Percentiles rank a stretch among this genome's conserved stretches.
Conservation (phyloP, 1,284 basidiomycete genomes). For the Leccinum olivaceoglutinosum region DNA sequence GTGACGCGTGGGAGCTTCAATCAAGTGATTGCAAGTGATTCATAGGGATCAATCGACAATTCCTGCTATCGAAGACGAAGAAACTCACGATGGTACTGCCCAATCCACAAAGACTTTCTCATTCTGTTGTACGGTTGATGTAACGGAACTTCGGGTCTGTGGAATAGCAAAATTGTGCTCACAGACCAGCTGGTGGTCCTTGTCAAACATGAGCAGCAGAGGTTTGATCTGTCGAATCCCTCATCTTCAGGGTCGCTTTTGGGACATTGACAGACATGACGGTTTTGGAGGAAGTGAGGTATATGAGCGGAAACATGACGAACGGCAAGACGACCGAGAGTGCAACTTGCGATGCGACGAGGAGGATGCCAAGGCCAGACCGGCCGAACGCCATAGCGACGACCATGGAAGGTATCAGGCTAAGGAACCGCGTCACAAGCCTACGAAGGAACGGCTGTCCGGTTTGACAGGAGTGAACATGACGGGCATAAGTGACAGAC, state of each 20-base stretch:
- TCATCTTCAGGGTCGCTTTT: neutral
- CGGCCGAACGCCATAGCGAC: slow-evolving; percentile 67
- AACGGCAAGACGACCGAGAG: slow-evolving; percentile 78
- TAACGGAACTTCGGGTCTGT: too few species aligned
- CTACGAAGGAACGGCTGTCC: slow-evolving; percentile 65
- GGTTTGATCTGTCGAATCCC: neutral
- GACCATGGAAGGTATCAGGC: slow-evolving; percentile 67
- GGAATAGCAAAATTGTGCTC: too few species aligned
- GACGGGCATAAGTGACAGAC: neutral
- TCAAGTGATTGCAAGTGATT: too few species aligned
- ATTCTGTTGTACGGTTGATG: too few species aligned
- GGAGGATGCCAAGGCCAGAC: slow-evolving; percentile 64
- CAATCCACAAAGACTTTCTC: too few species aligned
- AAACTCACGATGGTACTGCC: too few species aligned
- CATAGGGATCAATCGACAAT: too few species aligned
- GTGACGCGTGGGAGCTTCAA: slow-evolving; percentile 18
- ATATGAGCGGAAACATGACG: slow-evolving; percentile 66
- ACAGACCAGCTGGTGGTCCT: too few species aligned
- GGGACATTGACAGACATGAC: slow-evolving; percentile 46
- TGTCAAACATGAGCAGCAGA: too few species aligned
- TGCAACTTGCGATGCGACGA: slow-evolving; percentile 75
- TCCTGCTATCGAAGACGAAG: too few species aligned
- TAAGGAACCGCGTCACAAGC: slow-evolving; percentile 67
- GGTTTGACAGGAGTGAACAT: neutral
- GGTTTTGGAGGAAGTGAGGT: slow-evolving; percentile 50